Evolutionary conservation across 495 filamentous ascomycete species (phyloP).

Genomic region (Saxophila tyrrhenica): DNA sequence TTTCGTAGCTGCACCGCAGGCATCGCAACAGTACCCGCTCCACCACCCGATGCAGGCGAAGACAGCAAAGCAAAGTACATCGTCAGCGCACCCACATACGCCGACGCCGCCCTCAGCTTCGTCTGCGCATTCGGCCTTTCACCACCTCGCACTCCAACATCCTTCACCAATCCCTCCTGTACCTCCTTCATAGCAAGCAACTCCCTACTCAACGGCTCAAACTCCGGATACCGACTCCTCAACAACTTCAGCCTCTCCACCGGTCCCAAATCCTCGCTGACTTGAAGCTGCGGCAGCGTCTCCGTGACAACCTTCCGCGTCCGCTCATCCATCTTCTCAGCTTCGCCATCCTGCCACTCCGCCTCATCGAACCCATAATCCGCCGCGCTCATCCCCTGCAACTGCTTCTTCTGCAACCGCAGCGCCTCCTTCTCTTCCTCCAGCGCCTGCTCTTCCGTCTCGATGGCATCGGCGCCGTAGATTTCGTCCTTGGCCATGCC

Average conservation of each 20-base stretch:
- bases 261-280: constrained; percentile 64
- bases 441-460: constrained; percentile 81
- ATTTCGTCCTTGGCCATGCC: constrained; percentile 81
- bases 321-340: constrained; percentile 34
- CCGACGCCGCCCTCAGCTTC: constrained; percentile 54
- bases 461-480: constrained; percentile 80
- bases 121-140: constrained; percentile 4
- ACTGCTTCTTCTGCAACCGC: constrained; percentile 76
- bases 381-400: constrained; percentile 71
- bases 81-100: constrained; percentile 72
- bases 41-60: constrained; percentile 47
- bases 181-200: constrained; percentile 59
- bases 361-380: constrained; percentile 88
- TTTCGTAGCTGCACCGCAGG: constrained; percentile 65
- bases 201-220: constrained; percentile 72
- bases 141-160: background rate
- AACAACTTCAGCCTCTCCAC: constrained; percentile 69
- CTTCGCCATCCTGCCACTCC: constrained; percentile 54
- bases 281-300: constrained; percentile 65
- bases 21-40: constrained; percentile 36
- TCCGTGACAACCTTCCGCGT: constrained; percentile 57
- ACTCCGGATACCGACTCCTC: constrained; percentile 77
- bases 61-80: constrained; percentile 91
- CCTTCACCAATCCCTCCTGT: constrained; percentile 40
- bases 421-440: constrained; percentile 87